Percentiles rank a stretch among this genome's conserved stretches.
Evolutionary conservation across 257 asterid species (phyloP).

Genomic region (Solanum habrochaites): DNA sequence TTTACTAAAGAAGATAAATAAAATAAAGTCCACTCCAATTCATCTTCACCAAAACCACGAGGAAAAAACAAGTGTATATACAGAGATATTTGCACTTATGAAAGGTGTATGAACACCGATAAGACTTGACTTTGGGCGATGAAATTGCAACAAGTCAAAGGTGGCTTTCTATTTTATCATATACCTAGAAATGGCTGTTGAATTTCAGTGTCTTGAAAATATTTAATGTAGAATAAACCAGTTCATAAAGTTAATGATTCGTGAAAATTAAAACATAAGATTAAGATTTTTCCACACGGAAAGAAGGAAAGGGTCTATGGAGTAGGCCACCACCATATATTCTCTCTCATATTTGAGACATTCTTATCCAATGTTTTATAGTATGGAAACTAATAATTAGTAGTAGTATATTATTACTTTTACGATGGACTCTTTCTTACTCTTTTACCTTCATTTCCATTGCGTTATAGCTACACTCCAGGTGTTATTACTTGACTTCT

Average conservation of each 20-base stretch:
- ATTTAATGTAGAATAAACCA: neutral
- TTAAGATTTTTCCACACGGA: conserved; percentile 10
- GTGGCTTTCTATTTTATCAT: conserved; percentile 2
- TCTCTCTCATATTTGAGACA: conserved; percentile 6
- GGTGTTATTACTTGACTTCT: neutral
- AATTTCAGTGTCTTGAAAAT: conserved; percentile 1
- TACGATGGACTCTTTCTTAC: conserved; percentile 1
- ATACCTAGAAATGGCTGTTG: conserved; percentile 6
- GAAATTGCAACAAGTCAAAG: conserved; percentile 17
- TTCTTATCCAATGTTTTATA: conserved; percentile 5
- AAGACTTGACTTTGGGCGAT: neutral
- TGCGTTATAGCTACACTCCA: neutral
- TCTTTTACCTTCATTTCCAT: neutral
- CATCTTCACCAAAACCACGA: neutral
- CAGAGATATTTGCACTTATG: neutral
- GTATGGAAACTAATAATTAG: conserved; percentile 14
- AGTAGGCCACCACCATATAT: conserved; percentile 18
- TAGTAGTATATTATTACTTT: neutral
- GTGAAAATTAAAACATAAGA: neutral
- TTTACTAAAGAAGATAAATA: neutral
- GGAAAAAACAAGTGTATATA: neutral
- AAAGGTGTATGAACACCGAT: conserved; percentile 24
- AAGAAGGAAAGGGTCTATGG: conserved; percentile 1
- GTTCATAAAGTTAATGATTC: conserved; percentile 1
- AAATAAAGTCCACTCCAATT: neutral